Conservation (phyloP, 2,329 filamentous ascomycete genomes). For the Periconia macrospinosa region DNA sequence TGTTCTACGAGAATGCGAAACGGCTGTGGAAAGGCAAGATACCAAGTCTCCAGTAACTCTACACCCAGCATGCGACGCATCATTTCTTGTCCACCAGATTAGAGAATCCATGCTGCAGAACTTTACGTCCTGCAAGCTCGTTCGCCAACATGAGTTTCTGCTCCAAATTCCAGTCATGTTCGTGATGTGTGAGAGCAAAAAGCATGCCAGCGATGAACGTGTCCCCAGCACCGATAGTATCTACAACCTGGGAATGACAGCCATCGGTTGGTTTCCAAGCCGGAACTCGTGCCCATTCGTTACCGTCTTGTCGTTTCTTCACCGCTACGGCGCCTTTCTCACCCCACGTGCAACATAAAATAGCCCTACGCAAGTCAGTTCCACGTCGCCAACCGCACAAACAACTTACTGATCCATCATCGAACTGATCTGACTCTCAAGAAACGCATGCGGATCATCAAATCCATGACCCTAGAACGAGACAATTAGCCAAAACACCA, state of each 20-base stretch:
- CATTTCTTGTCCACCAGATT: slow-evolving; percentile 9
- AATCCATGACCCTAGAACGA: slow-evolving; percentile 20
- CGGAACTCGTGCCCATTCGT: slow-evolving; percentile 12
- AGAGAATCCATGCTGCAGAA: slow-evolving; percentile 66
- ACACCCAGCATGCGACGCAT: background rate
- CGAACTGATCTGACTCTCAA: slow-evolving; percentile 32
- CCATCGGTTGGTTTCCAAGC: background rate
- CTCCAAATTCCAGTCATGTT: slow-evolving; percentile 51
- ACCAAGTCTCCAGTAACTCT: slow-evolving; percentile 1
- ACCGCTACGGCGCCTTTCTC: slow-evolving; percentile 55
- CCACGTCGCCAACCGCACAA: background rate
- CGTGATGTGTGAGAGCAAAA: slow-evolving; percentile 59
- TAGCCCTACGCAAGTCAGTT: background rate
- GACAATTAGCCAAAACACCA: background rate
- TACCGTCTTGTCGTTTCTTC: slow-evolving; percentile 30
- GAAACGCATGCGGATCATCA: slow-evolving; percentile 16
- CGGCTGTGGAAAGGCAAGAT: slow-evolving; percentile 31
- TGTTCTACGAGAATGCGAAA: slow-evolving; percentile 31
- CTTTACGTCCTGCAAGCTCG: slow-evolving; percentile 67
- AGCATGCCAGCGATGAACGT: slow-evolving; percentile 75
- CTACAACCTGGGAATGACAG: slow-evolving; percentile 33
- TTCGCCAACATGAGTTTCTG: slow-evolving; percentile 64
- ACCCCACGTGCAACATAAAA: slow-evolving; percentile 64
- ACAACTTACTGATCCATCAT: slow-evolving; percentile 50
- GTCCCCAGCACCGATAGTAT: slow-evolving; percentile 73